These are phyloP conservation scores for Hemisphaericaspora nanyangensis DNA, from an alignment of 805 yeast species.

Conservation along the genomic window DNA sequence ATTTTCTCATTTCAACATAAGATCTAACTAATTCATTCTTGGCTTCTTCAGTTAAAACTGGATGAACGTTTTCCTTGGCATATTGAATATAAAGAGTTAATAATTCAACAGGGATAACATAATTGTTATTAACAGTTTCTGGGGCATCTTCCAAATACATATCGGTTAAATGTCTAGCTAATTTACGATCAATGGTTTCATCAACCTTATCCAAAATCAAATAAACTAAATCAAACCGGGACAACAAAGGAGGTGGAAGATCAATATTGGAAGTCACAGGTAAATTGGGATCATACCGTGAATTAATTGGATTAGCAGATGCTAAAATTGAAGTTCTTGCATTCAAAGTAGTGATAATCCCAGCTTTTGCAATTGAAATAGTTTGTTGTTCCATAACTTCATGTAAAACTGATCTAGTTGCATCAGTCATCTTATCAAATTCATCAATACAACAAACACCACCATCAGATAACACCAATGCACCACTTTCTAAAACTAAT, in stretches of 20 bases:
- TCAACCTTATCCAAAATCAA: slow-evolving; percentile 90
- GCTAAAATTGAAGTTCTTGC: slow-evolving; percentile 96
- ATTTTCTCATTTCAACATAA: slow-evolving; percentile 89
- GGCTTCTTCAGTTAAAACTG: slow-evolving; percentile 77
- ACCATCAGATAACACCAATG: slow-evolving; percentile 92
- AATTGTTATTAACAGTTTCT: slow-evolving; percentile 60
- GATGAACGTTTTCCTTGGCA: slow-evolving; percentile 81
- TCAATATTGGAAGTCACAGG: slow-evolving; percentile 96
- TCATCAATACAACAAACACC: slow-evolving; percentile 99
- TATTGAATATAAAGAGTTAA: slow-evolving; percentile 87
- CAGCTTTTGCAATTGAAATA: slow-evolving; percentile 96
- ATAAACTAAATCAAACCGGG: slow-evolving; percentile 93
- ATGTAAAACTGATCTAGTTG: slow-evolving; percentile 91
- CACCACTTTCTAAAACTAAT: slow-evolving; percentile 92
- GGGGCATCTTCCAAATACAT: slow-evolving; percentile 90
- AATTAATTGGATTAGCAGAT: slow-evolving; percentile 95
- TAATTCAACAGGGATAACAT: slow-evolving; percentile 80
- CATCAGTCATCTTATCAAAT: slow-evolving; percentile 94
- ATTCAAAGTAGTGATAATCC: slow-evolving; percentile 92
- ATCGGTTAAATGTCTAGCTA: slow-evolving; percentile 86
- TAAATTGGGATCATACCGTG: slow-evolving; percentile 89
- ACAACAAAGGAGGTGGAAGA: slow-evolving; percentile 90
- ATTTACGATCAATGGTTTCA: slow-evolving; percentile 73
- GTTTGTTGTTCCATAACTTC: slow-evolving; percentile 99
- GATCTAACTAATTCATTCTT: slow-evolving; percentile 80